phyloP scores from a whole-genome alignment of 495 filamentous ascomycete species.

The Chaetomidium leptoderma region DNA sequence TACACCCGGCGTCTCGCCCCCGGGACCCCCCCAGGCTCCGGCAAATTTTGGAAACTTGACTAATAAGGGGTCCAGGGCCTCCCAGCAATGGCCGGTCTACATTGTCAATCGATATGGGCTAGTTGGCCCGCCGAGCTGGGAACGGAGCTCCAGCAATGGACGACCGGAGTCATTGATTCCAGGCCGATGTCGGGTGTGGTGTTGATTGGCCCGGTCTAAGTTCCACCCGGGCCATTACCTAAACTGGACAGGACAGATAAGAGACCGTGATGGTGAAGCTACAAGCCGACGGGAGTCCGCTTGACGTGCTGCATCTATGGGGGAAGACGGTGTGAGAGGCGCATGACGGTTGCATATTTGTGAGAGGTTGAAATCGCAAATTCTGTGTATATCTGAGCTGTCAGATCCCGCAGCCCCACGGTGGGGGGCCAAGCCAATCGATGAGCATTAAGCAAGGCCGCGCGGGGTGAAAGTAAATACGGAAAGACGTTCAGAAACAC shows the following conservation, averaged over 20 bases:
- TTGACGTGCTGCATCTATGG: constrained; percentile 13
- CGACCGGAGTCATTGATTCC: constrained; percentile 12
- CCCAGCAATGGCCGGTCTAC: constrained; percentile 8
- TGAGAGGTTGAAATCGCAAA: constrained; percentile 5
- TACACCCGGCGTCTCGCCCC: constrained; percentile 23
- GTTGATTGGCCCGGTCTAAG: constrained; percentile 8
- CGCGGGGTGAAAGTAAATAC: neutral
- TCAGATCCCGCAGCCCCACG: neutral
- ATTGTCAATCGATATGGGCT: constrained; percentile 15
- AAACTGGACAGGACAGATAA: constrained; percentile 33
- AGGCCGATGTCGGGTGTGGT: constrained; percentile 13
- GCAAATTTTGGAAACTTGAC: constrained; percentile 23
- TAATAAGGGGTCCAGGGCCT: constrained; percentile 17
- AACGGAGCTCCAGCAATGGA: constrained; percentile 15
- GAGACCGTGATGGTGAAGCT: neutral
- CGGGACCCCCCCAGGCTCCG: constrained; percentile 7
- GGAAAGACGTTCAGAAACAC: neutral
- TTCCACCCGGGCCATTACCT: constrained; percentile 27
- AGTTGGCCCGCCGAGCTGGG: constrained; percentile 21
- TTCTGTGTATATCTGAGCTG: neutral
- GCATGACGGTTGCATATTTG: neutral
- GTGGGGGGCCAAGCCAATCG: constrained; percentile 14
- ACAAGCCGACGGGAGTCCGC: constrained; percentile 14
- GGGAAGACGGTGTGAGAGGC: neutral
- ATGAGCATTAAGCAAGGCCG: too few relatives aligned